These are phyloP conservation scores for Pulveroboletus sp. DNA, from an alignment of 768 basidiomycete genomes.

Conservation along the genomic window DNA sequence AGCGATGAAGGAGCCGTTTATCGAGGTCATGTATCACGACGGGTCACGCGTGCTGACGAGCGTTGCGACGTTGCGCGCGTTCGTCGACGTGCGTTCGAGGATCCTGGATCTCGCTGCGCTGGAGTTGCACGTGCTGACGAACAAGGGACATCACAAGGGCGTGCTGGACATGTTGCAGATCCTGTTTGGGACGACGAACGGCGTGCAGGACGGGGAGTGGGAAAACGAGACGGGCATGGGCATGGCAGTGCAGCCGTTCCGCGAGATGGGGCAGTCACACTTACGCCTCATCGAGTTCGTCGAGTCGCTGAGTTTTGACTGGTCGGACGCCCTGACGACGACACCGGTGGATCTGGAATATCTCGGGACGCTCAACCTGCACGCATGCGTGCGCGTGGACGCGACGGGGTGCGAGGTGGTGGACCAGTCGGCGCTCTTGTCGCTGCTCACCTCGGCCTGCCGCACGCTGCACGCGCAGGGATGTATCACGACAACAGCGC, in stretches of 20 bases:
- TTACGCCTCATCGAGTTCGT: constrained; percentile 85
- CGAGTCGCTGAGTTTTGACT: constrained; percentile 82
- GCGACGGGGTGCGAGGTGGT: constrained; percentile 77
- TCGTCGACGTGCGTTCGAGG: constrained; percentile 78
- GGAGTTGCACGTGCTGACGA: constrained; percentile 83
- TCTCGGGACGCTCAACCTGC: constrained; percentile 61
- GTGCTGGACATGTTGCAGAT: constrained; percentile 75
- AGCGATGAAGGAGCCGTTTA: constrained; percentile 43
- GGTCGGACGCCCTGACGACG: constrained; percentile 71
- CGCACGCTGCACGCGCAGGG: constrained; percentile 66
- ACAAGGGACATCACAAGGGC: constrained; percentile 69
- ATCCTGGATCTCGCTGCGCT: constrained; percentile 83
- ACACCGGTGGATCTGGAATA: constrained; percentile 59
- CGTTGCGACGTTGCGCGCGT: constrained; percentile 63
- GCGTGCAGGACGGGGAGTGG: constrained; percentile 41
- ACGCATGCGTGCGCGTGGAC: constrained; percentile 65
- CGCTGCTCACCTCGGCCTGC: constrained; percentile 59
- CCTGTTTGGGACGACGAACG: constrained; percentile 65
- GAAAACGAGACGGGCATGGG: constrained; percentile 34
- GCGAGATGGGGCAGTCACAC: constrained; percentile 75
- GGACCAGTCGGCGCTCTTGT: constrained; percentile 67
- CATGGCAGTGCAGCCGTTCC: constrained; percentile 51
- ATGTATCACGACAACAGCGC: constrained; percentile 53
- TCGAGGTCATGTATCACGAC: constrained; percentile 65
- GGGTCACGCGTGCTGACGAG: constrained; percentile 66